A percentile compares a stretch with the other conserved stretches of the same genome.
These are phyloP conservation scores for Trametes hirsuta DNA, from an alignment of 1,284 basidiomycete species.

Conservation along the genomic window DNA sequence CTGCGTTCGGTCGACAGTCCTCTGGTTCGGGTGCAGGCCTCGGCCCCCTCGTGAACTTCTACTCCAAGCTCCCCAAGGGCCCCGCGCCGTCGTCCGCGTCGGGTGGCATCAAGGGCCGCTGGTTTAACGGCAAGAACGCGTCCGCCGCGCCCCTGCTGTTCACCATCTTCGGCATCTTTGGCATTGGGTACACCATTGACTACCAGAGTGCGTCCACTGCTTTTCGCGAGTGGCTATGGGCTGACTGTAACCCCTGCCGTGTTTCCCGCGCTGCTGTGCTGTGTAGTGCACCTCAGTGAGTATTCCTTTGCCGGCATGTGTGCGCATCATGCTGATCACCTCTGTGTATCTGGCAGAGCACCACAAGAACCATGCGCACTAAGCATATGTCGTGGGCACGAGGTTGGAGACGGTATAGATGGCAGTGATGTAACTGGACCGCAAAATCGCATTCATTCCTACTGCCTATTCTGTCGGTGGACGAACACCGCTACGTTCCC, in stretches of 20 bases:
- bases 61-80: constrained; percentile 90
- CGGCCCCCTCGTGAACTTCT: constrained; percentile 88
- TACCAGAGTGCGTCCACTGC: constrained; percentile 78
- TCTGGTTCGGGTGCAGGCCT: constrained; percentile 79
- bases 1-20: constrained; percentile 19
- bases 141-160: constrained; percentile 74
- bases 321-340: constrained; percentile 28
- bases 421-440: constrained; percentile 14
- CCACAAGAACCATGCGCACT: constrained; percentile 88
- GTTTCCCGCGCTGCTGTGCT: not conserved
- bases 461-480: no score
- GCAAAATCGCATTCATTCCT: constrained; percentile 7
- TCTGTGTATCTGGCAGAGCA: constrained; percentile 56
- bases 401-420: constrained; percentile 19
- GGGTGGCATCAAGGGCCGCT: constrained; percentile 77
- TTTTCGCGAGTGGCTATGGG: not conserved
- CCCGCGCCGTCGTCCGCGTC: constrained; percentile 62
- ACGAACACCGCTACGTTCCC: no score
- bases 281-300: constrained; percentile 78
- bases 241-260: not conserved
- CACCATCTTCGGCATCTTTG: constrained; percentile 77
- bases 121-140: constrained; percentile 87
- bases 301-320: not conserved
- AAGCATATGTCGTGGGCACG: constrained; percentile 23
- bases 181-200: constrained; percentile 87